Percentiles rank a stretch among this genome's conserved stretches.
Conservation (phyloP, 768 basidiomycete species). For the Coprinopsis strossmayeri region DNA sequence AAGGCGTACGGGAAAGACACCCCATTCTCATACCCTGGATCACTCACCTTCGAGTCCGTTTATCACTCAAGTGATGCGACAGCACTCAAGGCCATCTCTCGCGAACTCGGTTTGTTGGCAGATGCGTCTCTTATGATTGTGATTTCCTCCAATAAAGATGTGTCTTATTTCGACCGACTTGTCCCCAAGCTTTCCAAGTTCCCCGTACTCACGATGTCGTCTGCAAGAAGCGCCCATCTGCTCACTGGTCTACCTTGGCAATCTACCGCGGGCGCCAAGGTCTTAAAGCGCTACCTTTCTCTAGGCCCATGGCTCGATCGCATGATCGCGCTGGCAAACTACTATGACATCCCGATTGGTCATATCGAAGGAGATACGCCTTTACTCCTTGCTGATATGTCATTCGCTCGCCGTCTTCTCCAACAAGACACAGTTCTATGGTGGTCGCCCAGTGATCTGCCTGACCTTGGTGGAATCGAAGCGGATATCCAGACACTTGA, state of each 20-base stretch:
- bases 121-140: conserved; percentile 70
- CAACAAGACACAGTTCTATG: conserved; percentile 90
- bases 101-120: conserved; percentile 75
- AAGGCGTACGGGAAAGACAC: conserved; percentile 30
- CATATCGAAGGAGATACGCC: conserved; percentile 90
- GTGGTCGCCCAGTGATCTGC: conserved; percentile 89
- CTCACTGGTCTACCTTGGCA: conserved; percentile 90
- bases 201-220: conserved; percentile 85
- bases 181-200: conserved; percentile 73
- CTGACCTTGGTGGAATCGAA: conserved; percentile 92
- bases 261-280: conserved; percentile 68
- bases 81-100: conserved; percentile 81
- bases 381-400: conserved; percentile 82
- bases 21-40: conserved; percentile 59
- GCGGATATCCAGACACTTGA: conserved; percentile 73
- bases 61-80: conserved; percentile 77
- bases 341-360: conserved; percentile 90
- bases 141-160: conserved; percentile 82
- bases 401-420: conserved; percentile 80
- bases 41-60: conserved; percentile 54
- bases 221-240: conserved; percentile 64
- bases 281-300: conserved; percentile 77
- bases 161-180: conserved; percentile 71
- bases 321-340: conserved; percentile 72
- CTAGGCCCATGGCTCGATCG: conserved; percentile 78